These are phyloP conservation scores for Cucumis variabilis DNA, from an alignment of 331 rosid genomes.

Conservation along the genomic window DNA sequence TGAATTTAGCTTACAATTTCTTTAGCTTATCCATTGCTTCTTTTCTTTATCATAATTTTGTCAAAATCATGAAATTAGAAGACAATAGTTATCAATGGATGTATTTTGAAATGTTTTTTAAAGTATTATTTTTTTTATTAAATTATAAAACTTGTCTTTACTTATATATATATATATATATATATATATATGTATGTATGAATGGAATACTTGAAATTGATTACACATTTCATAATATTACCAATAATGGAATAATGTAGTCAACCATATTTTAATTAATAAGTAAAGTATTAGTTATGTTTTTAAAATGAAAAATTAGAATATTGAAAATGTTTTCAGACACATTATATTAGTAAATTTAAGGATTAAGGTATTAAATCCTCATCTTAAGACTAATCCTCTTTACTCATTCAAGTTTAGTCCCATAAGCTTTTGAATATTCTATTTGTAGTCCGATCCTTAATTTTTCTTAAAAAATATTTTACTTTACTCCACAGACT, in stretches of 20 bases:
- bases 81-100: neutral
- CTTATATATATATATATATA: too few relatives aligned
- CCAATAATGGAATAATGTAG: neutral
- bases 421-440: neutral
- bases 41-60: neutral
- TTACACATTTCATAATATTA: neutral
- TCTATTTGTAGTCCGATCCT: neutral
- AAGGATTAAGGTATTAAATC: neutral
- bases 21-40: neutral
- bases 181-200: too few relatives aligned
- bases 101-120: neutral
- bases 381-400: neutral
- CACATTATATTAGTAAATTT: neutral
- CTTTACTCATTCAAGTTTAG: neutral
- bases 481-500: neutral
- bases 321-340: neutral
- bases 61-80: neutral
- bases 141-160: neutral
- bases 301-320: neutral
- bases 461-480: too few relatives aligned
- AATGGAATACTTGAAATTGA: neutral
- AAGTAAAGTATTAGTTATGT: too few relatives aligned
- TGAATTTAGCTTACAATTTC: neutral
- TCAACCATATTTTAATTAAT: neutral
- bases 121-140: neutral